Percentiles rank a stretch among this genome's conserved stretches.
Evolutionary conservation across 192 early-diverging fungal genomes (phyloP).

Genomic region (Mortierella hygrophila): DNA sequence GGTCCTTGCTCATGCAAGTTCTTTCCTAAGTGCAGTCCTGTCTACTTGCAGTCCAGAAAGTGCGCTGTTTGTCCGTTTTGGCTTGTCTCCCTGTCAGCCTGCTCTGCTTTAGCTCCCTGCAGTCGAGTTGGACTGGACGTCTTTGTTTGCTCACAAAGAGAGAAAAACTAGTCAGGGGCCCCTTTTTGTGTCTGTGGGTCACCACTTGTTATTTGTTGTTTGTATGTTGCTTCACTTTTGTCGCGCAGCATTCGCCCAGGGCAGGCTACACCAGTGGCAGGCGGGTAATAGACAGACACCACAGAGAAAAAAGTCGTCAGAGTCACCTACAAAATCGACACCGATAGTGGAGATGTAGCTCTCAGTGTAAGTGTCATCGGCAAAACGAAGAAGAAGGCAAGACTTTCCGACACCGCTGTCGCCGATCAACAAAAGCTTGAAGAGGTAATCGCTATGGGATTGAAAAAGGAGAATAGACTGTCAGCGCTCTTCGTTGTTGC

Average conservation of each 20-base stretch:
- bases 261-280: not conserved
- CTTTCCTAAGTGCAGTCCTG: not conserved
- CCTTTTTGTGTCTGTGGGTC: not conserved
- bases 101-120: not conserved
- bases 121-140: not conserved
- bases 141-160: not conserved
- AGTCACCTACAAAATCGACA: slow-evolving; percentile 91
- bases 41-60: not conserved
- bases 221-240: not conserved
- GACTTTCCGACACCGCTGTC: slow-evolving; percentile 99
- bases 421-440: slow-evolving; percentile 99
- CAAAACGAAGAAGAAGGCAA: slow-evolving; percentile 96
- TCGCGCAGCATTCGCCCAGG: slow-evolving; percentile 11
- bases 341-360: slow-evolving; percentile 99
- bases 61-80: too few relatives aligned
- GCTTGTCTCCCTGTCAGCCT: not conserved
- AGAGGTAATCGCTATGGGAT: slow-evolving; percentile 93
- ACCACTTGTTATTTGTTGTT: not conserved
- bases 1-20: not conserved
- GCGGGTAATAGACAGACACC: not conserved
- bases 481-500: not conserved
- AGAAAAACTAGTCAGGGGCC: not conserved
- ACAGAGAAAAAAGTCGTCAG: too few relatives aligned
- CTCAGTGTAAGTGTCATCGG: slow-evolving; percentile 99
- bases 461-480: not conserved